Evolutionary conservation across 768 basidiomycete genomes (phyloP), one percentile per base, ranked within the genome.

Genomic region (Megacollybia marginata): DNA sequence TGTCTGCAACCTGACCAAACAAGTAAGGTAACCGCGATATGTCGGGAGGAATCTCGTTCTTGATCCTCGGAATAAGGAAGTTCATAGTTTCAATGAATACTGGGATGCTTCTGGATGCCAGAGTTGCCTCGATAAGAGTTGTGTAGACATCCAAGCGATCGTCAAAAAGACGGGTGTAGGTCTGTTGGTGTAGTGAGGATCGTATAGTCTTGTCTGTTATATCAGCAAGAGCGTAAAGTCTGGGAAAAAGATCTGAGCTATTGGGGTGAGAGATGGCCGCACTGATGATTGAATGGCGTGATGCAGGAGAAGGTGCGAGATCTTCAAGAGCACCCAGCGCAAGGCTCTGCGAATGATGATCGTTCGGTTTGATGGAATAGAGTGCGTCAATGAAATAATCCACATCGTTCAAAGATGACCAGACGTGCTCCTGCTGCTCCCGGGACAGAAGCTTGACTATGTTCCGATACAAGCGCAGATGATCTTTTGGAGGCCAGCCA

Each of bases 41-140:
- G 35, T 57, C 55, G 2, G 51, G 53, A 42, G 38, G 46, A 46
- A 54, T 57, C 51, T 57, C 55, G 48, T 54, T 57, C 53, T 50
- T 54, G 45, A 52, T 57, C 44, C 55, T 52, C 5, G 55, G 51
- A 42, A 57, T 54, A 28, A 57, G 48, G 35, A 52, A 57, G 33
- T 52, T 52, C 51, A 57, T 52, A 13, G 55, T 57, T 13, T 35
- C 31, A 18, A 57, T 52, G 31, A 43, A 57, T 33, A 52, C 55
- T 20, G 28, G 46, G 15, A 54, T 43, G 44, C 50, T 52, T 31
- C 46, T 32, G 5, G 50, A 46, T 34, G 50, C 48, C 36, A 16
- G 15, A 15, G 55, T 57, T 5, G 53, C 51, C 16, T n/a, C n/a
- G 18, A 57, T 52, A 44, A 57, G 44, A 19, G 44, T 34, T 4